Evolutionary conservation across 805 yeast genomes (phyloP), one percentile per base, ranked within the genome.

Genomic region (Debaryomyces hansenii): DNA sequence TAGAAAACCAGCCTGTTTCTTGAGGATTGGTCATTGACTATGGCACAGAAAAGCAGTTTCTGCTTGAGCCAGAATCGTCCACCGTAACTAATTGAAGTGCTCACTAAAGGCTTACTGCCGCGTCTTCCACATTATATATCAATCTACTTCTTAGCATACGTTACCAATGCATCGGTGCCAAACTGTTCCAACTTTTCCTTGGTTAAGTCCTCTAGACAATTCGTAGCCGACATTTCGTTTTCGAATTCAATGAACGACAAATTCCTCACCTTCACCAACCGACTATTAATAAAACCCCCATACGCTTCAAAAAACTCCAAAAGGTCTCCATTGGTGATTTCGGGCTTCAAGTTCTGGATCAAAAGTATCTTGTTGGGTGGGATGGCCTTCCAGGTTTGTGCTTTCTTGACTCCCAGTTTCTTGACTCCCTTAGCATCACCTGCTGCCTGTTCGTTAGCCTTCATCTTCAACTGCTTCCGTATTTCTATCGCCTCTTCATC

Each of bases 181-280:
- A 44, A 48, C 12, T 37, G 24, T 15, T 44, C 37, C 21, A 48
- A 41, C 5, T 36, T 29, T 3, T 33, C 41, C 8, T 41, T 11
- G 7, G 57, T 55, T 12, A 51, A 21, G 2, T 33, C 36, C 7
- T 57, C 46, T 37, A 69, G 54, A 35, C 70, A 63, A 12, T 41
- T 43, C 0, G 73, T 70, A 0, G 96, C 85, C 34, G 70, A 64
- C 1, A 63, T 57, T 18, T 81, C 85, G 4, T 70, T 67, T 20
- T 77, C 81, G 60, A 84, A 92, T 56, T 92, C 97, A 3, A 92
- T 77, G 63, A 92, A 86, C 9, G 94, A 95, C 39, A 92, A 78
- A 33, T 79, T 79, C 37, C 89, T 75, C 5, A 83, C 79, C 2
- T 77, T 73, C 21, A 92, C 90, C 32, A 82, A 66, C 44, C 95